Evolutionary conservation across 1,139 yeast genomes (phyloP), one percentile per base, ranked within the genome.

Genomic region (Tardiomyces blankii): DNA sequence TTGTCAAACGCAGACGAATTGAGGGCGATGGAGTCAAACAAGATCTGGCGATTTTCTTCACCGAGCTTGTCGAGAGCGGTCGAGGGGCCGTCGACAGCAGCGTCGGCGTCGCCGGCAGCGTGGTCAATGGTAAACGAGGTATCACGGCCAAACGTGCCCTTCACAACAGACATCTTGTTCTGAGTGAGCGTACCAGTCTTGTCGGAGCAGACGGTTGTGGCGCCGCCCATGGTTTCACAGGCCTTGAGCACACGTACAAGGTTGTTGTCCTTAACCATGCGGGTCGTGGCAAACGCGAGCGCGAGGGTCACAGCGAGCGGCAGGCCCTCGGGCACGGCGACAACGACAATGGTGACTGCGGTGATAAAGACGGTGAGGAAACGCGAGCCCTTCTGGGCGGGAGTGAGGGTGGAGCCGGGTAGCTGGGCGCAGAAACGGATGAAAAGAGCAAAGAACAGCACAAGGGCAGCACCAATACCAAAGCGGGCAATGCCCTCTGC

Each of bases 161-260:
- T 75, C 9, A 87, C 95, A 12, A 91, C 86, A 42, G 89, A 77
- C 98, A 91, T 91, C 58, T 73, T 74, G 64, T 91, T 91, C 64
- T 88, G 94, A 1, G 98, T 91, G 48, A 91, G 73, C 12, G 98
- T 91, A 49, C 98, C 98, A 1, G 98, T 91, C 64, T 91, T 91
- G 67, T 91, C 99, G 0, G 97, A 87, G 64, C 98, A 93, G 45
- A 91, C 74, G 3, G 96, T 91, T 13, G 98, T 91, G 2, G 97
- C 98, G 42, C 95, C 89, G 43, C 99, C 98, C 98, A 91, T 91
- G 14, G 96, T 91, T 66, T 91, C 99, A 74, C 98, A 91, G 42
- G 95, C 82, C 58, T 81, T 82, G 55, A 91, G 73, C 6, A 87
- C 95, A 57, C 98, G 78, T n/a, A 91, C 98, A 59, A 91, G 71